Evolutionary conservation across 495 filamentous ascomycete species (phyloP), one percentile per base, ranked within the genome.

Genomic region (Neurospora tetraspora): DNA sequence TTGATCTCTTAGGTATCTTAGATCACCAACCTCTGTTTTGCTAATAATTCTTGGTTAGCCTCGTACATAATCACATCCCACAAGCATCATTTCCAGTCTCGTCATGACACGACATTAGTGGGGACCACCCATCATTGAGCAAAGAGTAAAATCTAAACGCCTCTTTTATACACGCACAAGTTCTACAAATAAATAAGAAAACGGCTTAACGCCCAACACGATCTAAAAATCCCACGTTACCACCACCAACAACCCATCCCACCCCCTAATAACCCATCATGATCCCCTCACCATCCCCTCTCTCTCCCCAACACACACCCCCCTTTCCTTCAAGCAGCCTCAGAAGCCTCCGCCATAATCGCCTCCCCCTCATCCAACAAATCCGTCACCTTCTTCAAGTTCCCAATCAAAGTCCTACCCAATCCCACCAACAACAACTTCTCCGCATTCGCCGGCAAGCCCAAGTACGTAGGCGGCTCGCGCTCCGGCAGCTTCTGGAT

Each of bases 391-490:
- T 90, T 91, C 75, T 89, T 89, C 79, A 98, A 76, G 83, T 98
- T 94, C 73, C 86, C 86, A 75, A 98, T 91, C 89, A 97, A 89
- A 78, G 91, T 92, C 74, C 86, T 87, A 47, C 95, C 96, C 79
- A 97, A 91, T 16, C 93, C 94, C 40, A 98, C 93, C 59, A 99
- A 82, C 77, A 99, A 81, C 80, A 99, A 77, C 83, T 98, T 98
- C 88, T 99, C 96, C 68, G 96, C 96, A 79, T 98, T 97, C 31
- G 94, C 93, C 43, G 96, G 96, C 72, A 99, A 81, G 36, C 96
- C 96, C n/a, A 99, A 85, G 79, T 97, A 99, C 8, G 94, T 97
- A 1, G 96, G 96, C 61, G 96, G 96, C 79, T 99, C 96, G 77
- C 96, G 88, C 86, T 99, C 96, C 14, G 96, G 96, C 74, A 99